Conservation (phyloP, 2,329 filamentous ascomycete species). For the Periconia digitata region DNA sequence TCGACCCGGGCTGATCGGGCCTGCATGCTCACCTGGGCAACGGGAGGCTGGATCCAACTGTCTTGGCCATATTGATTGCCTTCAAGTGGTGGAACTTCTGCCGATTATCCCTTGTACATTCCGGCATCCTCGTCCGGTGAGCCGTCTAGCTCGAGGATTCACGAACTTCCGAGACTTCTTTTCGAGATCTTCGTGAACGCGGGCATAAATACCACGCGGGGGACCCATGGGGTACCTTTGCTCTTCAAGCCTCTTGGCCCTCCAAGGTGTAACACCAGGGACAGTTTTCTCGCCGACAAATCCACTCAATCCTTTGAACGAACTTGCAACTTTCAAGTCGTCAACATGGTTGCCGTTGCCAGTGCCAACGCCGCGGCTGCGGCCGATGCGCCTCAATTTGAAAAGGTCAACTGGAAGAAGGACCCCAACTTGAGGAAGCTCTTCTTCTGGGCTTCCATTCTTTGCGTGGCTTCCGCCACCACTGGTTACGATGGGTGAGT, state of each 20-base stretch:
- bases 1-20: constrained; percentile 23
- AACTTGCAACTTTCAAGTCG: neutral
- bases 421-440: constrained; percentile 58
- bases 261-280: constrained; percentile 3
- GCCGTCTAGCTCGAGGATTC: constrained; percentile 8
- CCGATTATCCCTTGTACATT: constrained; percentile 13
- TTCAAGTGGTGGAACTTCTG: constrained; percentile 17
- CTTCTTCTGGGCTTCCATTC: constrained; percentile 55
- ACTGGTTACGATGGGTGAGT: constrained; percentile 59
- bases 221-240: constrained; percentile 7
- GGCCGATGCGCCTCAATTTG: constrained; percentile 54
- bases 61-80: constrained; percentile 8
- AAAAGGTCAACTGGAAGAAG: constrained; percentile 55
- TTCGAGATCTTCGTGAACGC: constrained; percentile 3
- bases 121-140: constrained; percentile 19
- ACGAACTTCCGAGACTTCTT: constrained; percentile 5
- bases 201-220: constrained; percentile 22
- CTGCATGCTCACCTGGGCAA: constrained; percentile 16
- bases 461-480: constrained; percentile 58
- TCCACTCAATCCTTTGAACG: neutral
- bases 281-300: constrained; percentile 4
- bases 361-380: constrained; percentile 36
- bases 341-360: constrained; percentile 18
- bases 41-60: constrained; percentile 18
- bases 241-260: constrained; percentile 17